Percentiles rank a stretch among this genome's conserved stretches.
phyloP scores from a whole-genome alignment of 2,329 filamentous ascomycete genomes.

The Clonostachys rhizophaga region DNA sequence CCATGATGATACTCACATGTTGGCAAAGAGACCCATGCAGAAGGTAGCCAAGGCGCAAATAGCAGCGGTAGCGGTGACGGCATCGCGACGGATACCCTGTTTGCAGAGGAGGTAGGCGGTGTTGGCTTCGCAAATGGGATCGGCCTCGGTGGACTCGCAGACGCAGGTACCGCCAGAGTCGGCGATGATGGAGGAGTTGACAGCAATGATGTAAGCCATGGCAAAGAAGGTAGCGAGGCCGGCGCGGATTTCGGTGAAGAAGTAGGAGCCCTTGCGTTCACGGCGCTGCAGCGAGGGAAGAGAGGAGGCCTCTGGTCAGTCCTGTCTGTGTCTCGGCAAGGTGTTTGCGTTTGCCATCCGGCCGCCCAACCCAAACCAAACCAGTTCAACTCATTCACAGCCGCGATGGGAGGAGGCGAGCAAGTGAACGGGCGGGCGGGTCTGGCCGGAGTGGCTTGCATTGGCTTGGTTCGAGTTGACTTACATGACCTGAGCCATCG shows the following conservation, averaged over 20 bases:
- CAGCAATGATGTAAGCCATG: conserved; percentile 50
- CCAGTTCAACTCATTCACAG: background rate
- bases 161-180: conserved; percentile 73
- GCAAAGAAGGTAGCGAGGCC: conserved; percentile 77
- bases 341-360: background rate
- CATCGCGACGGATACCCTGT: conserved; percentile 64
- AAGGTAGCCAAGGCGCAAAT: conserved; percentile 78
- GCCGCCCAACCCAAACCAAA: no score
- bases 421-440: background rate
- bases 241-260: conserved; percentile 80
- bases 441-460: background rate
- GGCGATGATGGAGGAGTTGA: conserved; percentile 49
- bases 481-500: conserved; percentile 77
- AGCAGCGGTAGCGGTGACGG: conserved; percentile 81
- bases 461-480: conserved; percentile 20
- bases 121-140: conserved; percentile 48
- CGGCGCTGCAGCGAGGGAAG: conserved; percentile 40
- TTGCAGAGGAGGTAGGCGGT: conserved; percentile 60
- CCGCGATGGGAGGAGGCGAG: background rate
- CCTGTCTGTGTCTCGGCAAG: background rate
- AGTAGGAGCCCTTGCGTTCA: conserved; percentile 70
- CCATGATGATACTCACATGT: conserved; percentile 44
- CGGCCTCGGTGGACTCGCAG: conserved; percentile 49
- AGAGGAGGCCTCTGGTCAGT: background rate
- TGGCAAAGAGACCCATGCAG: conserved; percentile 78